phyloP scores from a whole-genome alignment of 2,329 filamentous ascomycete genomes.

The Sporothrix globosa region DNA sequence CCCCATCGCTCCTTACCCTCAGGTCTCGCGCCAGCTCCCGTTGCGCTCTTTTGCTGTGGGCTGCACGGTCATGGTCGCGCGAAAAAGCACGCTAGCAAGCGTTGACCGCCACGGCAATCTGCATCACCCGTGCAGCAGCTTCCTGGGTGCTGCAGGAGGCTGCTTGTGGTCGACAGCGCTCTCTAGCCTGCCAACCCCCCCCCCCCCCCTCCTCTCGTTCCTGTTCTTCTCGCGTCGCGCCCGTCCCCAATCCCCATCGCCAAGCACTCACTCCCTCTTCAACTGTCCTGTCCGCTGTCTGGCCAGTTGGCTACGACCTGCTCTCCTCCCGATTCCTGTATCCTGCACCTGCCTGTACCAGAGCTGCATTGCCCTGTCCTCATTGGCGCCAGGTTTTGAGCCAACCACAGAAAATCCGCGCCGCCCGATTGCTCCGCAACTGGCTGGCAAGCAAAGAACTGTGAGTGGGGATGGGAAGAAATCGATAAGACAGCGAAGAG shows the following conservation, averaged over 20 bases:
- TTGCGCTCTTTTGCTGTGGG: slow-evolving; percentile 1
- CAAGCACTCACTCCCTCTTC: slow-evolving; percentile 1
- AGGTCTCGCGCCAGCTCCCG: slow-evolving; percentile 19
- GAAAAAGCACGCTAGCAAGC: slow-evolving; percentile 29
- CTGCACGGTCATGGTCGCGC: neutral
- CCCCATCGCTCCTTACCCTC: neutral
- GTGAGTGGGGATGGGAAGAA: neutral
- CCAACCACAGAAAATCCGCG: slow-evolving; percentile 31
- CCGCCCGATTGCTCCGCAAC: slow-evolving; percentile 33
- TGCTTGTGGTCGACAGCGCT: slow-evolving; percentile 4
- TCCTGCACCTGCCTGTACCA: neutral
- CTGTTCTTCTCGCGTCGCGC: neutral
- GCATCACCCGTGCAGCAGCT: slow-evolving; percentile 15
- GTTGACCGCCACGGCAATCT: slow-evolving; percentile 22
- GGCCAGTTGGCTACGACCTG: too few relatives aligned
- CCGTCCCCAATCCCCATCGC: neutral
- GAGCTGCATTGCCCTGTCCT: neutral
- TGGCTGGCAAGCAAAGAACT: slow-evolving; percentile 20
- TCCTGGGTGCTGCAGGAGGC: slow-evolving; percentile 24
- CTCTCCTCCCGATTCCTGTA: neutral
- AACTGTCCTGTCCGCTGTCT: neutral
- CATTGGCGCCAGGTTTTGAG: slow-evolving; percentile 27
- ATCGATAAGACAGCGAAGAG: neutral
- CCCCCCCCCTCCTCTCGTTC: neutral
- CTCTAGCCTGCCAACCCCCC: neutral